Percentiles rank a stretch among this genome's conserved stretches.
phyloP scores from a whole-genome alignment of 208 protist species.

The Acanthamoeba quina region DNA sequence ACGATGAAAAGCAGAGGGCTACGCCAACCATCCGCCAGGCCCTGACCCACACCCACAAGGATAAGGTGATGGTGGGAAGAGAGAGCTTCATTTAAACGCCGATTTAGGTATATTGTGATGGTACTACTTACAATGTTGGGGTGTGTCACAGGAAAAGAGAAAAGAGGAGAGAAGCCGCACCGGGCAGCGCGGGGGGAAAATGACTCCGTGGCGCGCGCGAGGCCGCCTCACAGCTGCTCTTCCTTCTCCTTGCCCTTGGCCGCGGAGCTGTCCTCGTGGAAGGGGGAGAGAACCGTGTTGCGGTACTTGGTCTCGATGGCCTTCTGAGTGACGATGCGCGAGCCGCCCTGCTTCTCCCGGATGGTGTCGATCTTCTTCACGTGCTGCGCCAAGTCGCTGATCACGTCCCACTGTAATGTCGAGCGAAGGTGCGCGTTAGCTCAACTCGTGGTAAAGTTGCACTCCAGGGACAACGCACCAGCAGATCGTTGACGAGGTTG shows the following conservation, averaged over 20 bases:
- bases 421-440: not conserved
- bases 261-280: not conserved
- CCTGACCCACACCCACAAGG: too few relatives aligned
- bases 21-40: not conserved
- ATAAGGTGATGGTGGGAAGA: too few relatives aligned
- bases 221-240: not conserved
- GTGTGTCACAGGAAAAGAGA: not conserved
- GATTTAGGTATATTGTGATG: not conserved
- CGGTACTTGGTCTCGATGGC: slow-evolving; percentile 21
- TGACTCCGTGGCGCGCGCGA: not conserved
- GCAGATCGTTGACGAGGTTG: slow-evolving; percentile 62
- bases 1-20: slow-evolving; percentile 8
- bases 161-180: not conserved
- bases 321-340: slow-evolving; percentile 23
- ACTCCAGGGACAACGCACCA: not conserved
- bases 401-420: slow-evolving; percentile 44
- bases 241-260: slow-evolving; percentile 23
- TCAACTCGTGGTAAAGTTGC: not conserved
- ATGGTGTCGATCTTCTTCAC: slow-evolving; percentile 75
- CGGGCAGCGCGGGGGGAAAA: too few relatives aligned
- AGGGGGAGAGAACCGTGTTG: not conserved
- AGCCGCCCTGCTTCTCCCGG: slow-evolving; percentile 69
- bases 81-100: too few relatives aligned
- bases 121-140: slow-evolving; percentile 29
- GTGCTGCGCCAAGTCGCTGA: slow-evolving; percentile 59